These are phyloP conservation scores for Vitis hybrid DNA, from an alignment of 177 flowering plant species.

Conservation along the genomic window DNA sequence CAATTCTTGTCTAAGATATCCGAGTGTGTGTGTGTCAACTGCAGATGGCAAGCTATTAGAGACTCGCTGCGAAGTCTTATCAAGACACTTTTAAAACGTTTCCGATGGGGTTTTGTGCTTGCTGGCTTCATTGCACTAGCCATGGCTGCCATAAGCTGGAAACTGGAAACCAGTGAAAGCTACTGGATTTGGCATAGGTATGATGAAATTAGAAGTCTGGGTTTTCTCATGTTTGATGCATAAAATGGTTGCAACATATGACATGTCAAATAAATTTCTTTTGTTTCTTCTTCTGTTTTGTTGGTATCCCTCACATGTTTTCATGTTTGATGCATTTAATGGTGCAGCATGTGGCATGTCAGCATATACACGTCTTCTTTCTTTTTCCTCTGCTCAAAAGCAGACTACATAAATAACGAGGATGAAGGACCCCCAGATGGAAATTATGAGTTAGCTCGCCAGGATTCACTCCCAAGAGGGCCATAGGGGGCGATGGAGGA, in stretches of 20 bases:
- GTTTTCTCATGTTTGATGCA: conserved; percentile 4
- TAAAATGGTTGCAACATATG: background rate
- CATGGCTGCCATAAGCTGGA: conserved; percentile 85
- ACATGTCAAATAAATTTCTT: too few relatives aligned
- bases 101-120: conserved; percentile 72
- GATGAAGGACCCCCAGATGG: conserved; percentile 23
- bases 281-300: too few relatives aligned
- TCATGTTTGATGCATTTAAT: background rate
- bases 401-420: conserved; percentile 21
- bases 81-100: conserved; percentile 52
- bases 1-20: background rate
- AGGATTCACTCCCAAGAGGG: conserved; percentile 54
- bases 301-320: background rate
- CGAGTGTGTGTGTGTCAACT: conserved; percentile 4
- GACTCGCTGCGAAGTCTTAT: conserved; percentile 44
- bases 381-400: conserved; percentile 91
- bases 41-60: conserved; percentile 54
- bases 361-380: conserved; percentile 87
- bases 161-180: conserved; percentile 56
- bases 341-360: conserved; percentile 87
- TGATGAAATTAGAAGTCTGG: background rate
- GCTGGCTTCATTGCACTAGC: conserved; percentile 57
- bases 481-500: conserved; percentile 1
- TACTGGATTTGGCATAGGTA: conserved; percentile 99
- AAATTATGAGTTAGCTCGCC: conserved; percentile 65